Percentiles rank a stretch among this genome's conserved stretches.
Evolutionary conservation across 164 flowering plant genomes (phyloP).

Genomic region (Kalanchoe fedtschenkoi): DNA sequence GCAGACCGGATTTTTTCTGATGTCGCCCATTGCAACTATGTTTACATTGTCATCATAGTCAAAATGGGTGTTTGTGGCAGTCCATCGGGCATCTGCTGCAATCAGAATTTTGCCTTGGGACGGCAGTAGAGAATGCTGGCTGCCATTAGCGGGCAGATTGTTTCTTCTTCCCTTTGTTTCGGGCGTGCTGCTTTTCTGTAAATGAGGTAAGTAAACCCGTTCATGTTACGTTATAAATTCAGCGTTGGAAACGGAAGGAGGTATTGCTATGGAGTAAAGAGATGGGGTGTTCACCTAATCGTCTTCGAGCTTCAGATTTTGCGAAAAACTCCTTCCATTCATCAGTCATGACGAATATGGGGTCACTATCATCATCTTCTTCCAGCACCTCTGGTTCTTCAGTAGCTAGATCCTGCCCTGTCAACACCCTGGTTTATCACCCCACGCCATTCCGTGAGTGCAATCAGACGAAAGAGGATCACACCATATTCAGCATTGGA

Average conservation of each 20-base stretch:
- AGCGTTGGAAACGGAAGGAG: background rate
- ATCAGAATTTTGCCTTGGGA: too few species aligned
- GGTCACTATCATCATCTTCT: conserved; percentile 44
- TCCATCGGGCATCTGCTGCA: too few species aligned
- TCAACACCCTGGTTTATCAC: background rate
- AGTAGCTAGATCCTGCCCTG: background rate
- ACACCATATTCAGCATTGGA: too few species aligned
- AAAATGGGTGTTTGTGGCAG: too few species aligned
- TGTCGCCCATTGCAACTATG: too few species aligned
- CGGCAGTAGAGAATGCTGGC: too few species aligned
- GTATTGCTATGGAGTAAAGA: background rate
- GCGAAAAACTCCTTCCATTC: conserved; percentile 81
- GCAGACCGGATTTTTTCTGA: too few species aligned
- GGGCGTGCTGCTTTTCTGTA: background rate
- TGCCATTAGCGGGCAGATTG: too few species aligned
- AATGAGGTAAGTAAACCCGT: background rate
- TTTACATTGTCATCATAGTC: too few species aligned
- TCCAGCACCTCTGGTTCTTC: conserved; percentile 14
- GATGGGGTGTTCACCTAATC: conserved; percentile 20
- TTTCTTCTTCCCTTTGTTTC: background rate
- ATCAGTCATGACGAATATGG: conserved; percentile 54
- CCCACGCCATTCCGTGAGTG: background rate
- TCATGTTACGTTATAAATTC: background rate
- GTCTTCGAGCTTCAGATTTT: conserved; percentile 57
- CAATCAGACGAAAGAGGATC: too few species aligned